Base-by-base conservation (phyloP, 2,329 filamentous ascomycete genomes). In the Chaetomium sp. region DNA sequence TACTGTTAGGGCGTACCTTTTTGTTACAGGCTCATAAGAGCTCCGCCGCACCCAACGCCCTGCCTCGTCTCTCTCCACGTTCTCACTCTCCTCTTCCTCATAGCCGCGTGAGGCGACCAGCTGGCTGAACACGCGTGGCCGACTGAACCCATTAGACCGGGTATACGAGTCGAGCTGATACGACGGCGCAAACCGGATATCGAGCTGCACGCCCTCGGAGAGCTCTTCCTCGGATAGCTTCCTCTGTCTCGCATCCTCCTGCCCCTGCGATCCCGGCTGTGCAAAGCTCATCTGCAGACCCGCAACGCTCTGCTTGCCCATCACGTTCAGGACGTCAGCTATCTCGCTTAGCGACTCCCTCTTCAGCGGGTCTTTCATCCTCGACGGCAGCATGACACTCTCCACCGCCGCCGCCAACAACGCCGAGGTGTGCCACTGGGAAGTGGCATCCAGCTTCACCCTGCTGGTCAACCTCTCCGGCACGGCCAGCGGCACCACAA, bases 361-460 rank as follows among this genome's bases (percentile, higher is more conserved):
- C 70, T 75, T 80, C 67, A 70, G 75, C 4, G 75, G 75, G 12
- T 81, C 76, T 33, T 82, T 83, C 33, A 97, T 78, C 3, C 94
- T 85, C 0, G 91, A 89, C 7, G 91, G 90, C 16, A 98, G 78
- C 0, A 90, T 91, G 38, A 90, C 85, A 27, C 87, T 92, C 75
- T 98, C 95, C 13, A 97, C 75, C 1, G 90, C 91, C 0, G 90
- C 83, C 16, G 87, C 86, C 67, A 96, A 83, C 16, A 97, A 78
- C 2, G 90, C 93, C 13, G 92, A 89, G 3, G 86, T 85, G 71
- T 96, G 88, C 95, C 95, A 99, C 63, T 83, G 79, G 0, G 91
- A 95, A 8, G 78, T 76, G 10, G 76, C 69, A 70, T 93, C 85
- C 16, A 95, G 69, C 2, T 77, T 77, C 5, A 93, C 75, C 67